These are phyloP conservation scores for Ormosia semicastrata DNA, from an alignment of 306 rosid species.

Conservation along the genomic window DNA sequence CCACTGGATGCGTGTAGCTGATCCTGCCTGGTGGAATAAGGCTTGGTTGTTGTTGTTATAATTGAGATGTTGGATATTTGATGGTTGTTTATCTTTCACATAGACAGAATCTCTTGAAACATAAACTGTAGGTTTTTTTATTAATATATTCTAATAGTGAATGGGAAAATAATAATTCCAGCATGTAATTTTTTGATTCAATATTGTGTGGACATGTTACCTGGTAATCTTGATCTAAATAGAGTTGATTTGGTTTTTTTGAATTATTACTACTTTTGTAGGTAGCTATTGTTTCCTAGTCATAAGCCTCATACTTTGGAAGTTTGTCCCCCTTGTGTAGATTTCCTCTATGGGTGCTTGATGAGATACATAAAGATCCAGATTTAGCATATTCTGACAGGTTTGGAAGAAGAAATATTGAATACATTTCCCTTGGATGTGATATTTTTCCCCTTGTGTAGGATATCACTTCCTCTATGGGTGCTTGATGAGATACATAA, in stretches of 20 bases:
- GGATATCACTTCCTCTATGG: conserved; percentile 94
- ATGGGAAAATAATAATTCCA: not conserved
- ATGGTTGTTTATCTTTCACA: conserved; percentile 16
- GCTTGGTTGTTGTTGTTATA: not conserved
- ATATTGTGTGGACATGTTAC: conserved; percentile 12
- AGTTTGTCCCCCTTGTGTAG: conserved; percentile 31
- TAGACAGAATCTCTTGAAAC: not conserved
- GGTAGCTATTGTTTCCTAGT: conserved; percentile 36
- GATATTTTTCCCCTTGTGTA: conserved; percentile 67
- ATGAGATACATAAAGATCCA: conserved; percentile 73
- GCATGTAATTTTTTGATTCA: not conserved
- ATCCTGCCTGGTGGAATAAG: not conserved
- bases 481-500: conserved; percentile 73
- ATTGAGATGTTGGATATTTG: not conserved
- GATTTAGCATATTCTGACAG: conserved; percentile 75
- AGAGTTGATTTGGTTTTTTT: conserved; percentile 36
- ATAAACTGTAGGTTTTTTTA: not conserved
- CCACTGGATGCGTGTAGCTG: not conserved
- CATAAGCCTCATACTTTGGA: conserved; percentile 39
- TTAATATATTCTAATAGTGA: not conserved
- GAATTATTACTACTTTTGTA: conserved; percentile 25
- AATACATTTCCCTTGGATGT: conserved; percentile 88
- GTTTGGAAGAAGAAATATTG: conserved; percentile 74
- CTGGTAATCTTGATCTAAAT: conserved; percentile 13
- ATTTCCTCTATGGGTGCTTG: conserved; percentile 85